phyloP scores from a whole-genome alignment of 331 rosid species.

The Acacia concinna region DNA sequence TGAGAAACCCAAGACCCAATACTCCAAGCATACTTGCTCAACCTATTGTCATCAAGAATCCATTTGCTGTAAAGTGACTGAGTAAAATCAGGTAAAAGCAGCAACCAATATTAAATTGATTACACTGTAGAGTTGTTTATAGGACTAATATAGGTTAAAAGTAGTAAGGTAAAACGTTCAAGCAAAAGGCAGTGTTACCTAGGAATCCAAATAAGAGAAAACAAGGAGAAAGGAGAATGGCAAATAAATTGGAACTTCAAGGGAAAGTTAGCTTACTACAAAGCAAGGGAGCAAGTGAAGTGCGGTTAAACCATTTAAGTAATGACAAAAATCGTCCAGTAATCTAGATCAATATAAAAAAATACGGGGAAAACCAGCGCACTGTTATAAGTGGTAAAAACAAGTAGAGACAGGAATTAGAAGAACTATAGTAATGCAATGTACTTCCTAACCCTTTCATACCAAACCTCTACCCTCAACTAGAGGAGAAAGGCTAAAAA shows the following conservation, averaged over 20 bases:
- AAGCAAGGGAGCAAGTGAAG: background rate
- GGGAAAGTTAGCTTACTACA: background rate
- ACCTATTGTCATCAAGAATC: background rate
- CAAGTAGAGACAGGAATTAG: background rate
- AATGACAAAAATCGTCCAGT: background rate
- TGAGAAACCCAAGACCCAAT: background rate
- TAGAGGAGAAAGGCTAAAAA: background rate
- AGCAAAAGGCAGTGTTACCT: background rate
- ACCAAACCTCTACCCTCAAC: background rate
- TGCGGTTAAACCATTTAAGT: background rate
- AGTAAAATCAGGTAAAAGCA: background rate
- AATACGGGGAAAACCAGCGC: background rate
- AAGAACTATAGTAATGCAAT: background rate
- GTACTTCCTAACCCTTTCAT: background rate
- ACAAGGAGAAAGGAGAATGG: background rate
- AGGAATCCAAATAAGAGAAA: background rate
- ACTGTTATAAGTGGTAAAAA: background rate
- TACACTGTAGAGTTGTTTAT: background rate
- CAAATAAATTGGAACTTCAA: background rate
- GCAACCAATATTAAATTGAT: background rate
- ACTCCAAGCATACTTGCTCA: constrained; percentile 9
- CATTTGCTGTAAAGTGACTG: background rate
- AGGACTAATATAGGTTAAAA: background rate
- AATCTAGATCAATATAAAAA: background rate
- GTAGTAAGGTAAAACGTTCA: background rate